Base-by-base conservation (phyloP, 2,329 filamentous ascomycete genomes). In the Scedosporium apiospermum region DNA sequence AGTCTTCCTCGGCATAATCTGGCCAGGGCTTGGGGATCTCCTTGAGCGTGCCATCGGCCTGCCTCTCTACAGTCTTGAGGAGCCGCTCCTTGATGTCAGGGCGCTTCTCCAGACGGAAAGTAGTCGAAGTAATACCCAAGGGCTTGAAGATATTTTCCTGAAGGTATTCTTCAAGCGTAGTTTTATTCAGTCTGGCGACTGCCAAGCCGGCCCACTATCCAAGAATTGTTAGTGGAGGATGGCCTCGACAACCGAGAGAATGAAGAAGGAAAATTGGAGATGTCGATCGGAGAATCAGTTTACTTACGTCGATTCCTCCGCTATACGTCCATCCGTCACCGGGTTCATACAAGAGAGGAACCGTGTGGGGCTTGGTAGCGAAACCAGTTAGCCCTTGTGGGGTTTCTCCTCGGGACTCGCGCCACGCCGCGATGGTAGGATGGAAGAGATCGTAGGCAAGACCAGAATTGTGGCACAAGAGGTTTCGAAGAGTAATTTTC, bases 401-500 rank as follows among this genome's bases (percentile, higher is more conserved):
- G 6, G 16, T 21, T 34, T 62, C 61, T 26, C 44, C 57, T 34
- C 34, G 53, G 12, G 61, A 62, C 34, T 59, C 44, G 0, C 61
- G 53, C 61, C 61, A 62, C 23, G 38, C 57, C 5, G 30, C 27
- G 10, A 59, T 38, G 0, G 51, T 38, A 16, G 61, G 55, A 34
- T 62, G 41, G n/a, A 49, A 49, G 6, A 44, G 6, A 21, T 62
- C 61, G 5, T 58, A 57, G 9, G 49, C 61, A n/a, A 62, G n/a
- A n/a, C 61, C 61, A 9, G 49, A 46, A 12, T 30, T 62, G 23
- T 62, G 61, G 14, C 53, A 59, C 10, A 62, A 23, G 34, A 62
- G 57, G n/a, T 62, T 53, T 9, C 61, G 53, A 3, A 62, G 61
- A n/a, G 55, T 62, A 10, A 62, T 62, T 3, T 58, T 49, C 10